Evolutionary conservation across 371 early-diverging fungal genomes (phyloP).

Genomic region (Sporodiniella umbellata): DNA sequence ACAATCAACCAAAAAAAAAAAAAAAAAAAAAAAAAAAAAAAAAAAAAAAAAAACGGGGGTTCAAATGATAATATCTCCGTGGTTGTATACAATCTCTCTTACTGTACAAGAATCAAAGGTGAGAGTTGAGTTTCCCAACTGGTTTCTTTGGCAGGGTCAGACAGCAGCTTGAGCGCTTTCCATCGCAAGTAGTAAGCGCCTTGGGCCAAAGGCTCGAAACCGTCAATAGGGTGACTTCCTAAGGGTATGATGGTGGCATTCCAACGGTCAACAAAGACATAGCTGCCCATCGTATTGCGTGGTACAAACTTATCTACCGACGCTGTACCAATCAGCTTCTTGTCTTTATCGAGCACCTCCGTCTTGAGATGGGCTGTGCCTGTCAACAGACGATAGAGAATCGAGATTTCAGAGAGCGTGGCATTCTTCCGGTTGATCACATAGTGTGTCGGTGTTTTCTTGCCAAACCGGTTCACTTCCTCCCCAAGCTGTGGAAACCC

Average conservation of each 20-base stretch:
- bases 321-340: slow-evolving; percentile 5
- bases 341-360: slow-evolving; percentile 11
- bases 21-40: neutral
- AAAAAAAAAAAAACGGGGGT: neutral
- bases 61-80: neutral
- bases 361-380: slow-evolving; percentile 11
- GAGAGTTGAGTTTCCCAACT: slow-evolving; percentile 17
- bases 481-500: slow-evolving; percentile 23
- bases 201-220: neutral
- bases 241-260: slow-evolving; percentile 17
- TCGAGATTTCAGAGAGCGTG: neutral
- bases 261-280: slow-evolving; percentile 13
- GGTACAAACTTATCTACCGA: slow-evolving; percentile 6
- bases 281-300: slow-evolving; percentile 12
- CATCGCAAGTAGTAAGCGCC: slow-evolving; percentile 18
- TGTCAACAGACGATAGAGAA: slow-evolving; percentile 12
- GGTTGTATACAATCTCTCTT: neutral
- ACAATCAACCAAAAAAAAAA: neutral
- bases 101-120: slow-evolving; percentile 7
- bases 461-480: neutral
- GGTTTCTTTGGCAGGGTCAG: slow-evolving; percentile 7
- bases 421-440: slow-evolving; percentile 4
- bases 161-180: slow-evolving; percentile 16
- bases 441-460: neutral
- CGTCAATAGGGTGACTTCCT: slow-evolving; percentile 1